phyloP scores from a whole-genome alignment of 352 stramenopile genomes.

The Globisporangium emineosum region DNA sequence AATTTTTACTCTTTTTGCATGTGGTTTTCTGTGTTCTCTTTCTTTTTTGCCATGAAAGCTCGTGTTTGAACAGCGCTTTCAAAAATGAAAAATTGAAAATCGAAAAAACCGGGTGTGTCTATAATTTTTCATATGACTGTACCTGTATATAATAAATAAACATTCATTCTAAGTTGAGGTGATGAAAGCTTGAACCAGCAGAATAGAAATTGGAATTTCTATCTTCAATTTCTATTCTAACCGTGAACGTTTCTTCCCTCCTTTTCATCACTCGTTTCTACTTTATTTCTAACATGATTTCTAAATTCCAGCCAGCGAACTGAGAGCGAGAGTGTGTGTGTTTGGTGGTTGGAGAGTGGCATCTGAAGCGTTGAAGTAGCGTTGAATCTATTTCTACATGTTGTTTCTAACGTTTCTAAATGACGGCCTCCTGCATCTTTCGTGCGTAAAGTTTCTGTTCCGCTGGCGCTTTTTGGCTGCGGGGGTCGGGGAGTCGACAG shows the following conservation, averaged over 20 bases:
- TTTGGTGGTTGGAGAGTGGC: background rate
- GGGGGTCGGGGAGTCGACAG: background rate
- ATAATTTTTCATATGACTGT: too few relatives aligned
- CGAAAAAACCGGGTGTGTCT: too few relatives aligned
- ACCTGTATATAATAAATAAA: too few relatives aligned
- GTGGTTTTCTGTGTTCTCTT: too few relatives aligned
- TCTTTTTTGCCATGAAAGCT: too few relatives aligned
- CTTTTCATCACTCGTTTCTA: too few relatives aligned
- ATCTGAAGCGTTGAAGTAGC: background rate
- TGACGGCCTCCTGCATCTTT: background rate
- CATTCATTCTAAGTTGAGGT: too few relatives aligned
- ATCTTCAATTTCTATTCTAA: background rate
- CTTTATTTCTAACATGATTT: constrained; percentile 1
- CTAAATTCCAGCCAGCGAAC: background rate
- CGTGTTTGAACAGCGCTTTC: too few relatives aligned
- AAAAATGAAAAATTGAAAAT: too few relatives aligned
- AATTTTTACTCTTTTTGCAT: too few relatives aligned
- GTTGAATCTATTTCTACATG: background rate
- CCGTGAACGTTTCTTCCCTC: background rate
- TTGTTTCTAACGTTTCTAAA: background rate
- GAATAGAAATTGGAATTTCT: background rate
- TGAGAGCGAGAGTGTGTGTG: too few relatives aligned
- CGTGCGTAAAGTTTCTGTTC: constrained; percentile 8
- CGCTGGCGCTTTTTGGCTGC: constrained; percentile 5
- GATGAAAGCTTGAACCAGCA: background rate